These are phyloP conservation scores for Sclerospora graminicola DNA, from an alignment of 352 stramenopile genomes.

Conservation along the genomic window DNA sequence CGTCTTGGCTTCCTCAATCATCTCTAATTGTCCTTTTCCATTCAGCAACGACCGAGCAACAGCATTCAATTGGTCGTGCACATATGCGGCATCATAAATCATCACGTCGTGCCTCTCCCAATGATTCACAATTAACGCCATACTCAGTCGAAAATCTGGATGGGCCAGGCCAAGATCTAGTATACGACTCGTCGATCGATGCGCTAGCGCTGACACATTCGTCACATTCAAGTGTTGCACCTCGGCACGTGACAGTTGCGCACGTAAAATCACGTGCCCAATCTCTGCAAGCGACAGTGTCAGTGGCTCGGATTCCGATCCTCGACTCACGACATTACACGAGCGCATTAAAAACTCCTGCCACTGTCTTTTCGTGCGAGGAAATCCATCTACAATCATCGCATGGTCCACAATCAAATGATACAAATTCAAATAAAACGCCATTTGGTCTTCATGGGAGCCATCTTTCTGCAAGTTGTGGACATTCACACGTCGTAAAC, in stretches of 20 bases:
- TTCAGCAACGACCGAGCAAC: conserved; percentile 25
- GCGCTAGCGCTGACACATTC: conserved; percentile 9
- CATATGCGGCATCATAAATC: conserved; percentile 18
- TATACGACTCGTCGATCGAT: conserved; percentile 14
- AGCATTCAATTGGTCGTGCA: conserved; percentile 73
- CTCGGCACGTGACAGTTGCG: conserved; percentile 33
- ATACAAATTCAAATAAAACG: conserved; percentile 78
- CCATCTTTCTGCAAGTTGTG: conserved; percentile 22
- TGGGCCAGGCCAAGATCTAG: conserved; percentile 33
- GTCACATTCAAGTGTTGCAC: conserved; percentile 33
- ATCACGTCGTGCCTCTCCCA: conserved; percentile 6
- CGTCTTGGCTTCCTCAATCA: conserved; percentile 20
- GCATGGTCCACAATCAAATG: conserved; percentile 65
- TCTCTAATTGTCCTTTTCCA: no score
- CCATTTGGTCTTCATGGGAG: conserved; percentile 53
- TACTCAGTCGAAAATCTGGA: conserved; percentile 68
- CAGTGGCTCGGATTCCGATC: conserved; percentile 17
- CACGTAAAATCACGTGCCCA: conserved; percentile 58
- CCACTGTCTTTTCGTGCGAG: conserved; percentile 47
- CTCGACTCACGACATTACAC: conserved; percentile 46
- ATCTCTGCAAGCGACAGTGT: conserved; percentile 69
- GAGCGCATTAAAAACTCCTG: conserved; percentile 42
- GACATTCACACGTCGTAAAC: conserved; percentile 45
- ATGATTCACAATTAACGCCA: conserved; percentile 61
- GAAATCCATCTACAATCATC: conserved; percentile 60